Conservation (phyloP, 2,329 filamentous ascomycete genomes). For the Helicocarpus griseus region DNA sequence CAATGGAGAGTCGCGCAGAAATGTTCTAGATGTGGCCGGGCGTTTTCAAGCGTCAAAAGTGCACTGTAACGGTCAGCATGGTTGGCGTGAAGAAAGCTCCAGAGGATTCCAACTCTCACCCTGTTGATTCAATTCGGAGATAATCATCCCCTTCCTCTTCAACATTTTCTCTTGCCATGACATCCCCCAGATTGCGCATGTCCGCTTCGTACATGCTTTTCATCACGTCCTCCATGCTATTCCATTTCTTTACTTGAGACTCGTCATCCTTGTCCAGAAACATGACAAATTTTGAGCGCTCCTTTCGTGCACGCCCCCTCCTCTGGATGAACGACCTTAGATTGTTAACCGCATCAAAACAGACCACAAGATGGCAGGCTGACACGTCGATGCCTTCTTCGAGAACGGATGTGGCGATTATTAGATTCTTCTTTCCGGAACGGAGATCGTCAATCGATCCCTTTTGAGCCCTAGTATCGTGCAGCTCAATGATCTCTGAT, state of each 20-base stretch:
- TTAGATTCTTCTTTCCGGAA: conserved; percentile 44
- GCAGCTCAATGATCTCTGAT: conserved; percentile 40
- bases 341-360: conserved; percentile 52
- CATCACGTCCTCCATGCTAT: conserved; percentile 62
- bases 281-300: conserved; percentile 49
- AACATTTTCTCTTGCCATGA: conserved; percentile 42
- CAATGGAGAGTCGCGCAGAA: conserved; percentile 60
- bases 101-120: conserved; percentile 21
- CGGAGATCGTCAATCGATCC: conserved; percentile 46
- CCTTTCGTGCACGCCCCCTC: conserved; percentile 52
- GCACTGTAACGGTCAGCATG: conserved; percentile 47
- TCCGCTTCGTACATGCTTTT: conserved; percentile 59
- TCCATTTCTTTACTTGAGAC: conserved; percentile 45
- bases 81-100: conserved; percentile 7
- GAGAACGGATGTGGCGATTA: conserved; percentile 48
- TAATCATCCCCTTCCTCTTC: conserved; percentile 29
- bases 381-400: conserved; percentile 54
- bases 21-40: conserved; percentile 67
- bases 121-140: conserved; percentile 36
- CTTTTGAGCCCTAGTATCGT: conserved; percentile 39
- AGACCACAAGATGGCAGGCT: conserved; percentile 56
- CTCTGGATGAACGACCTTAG: conserved; percentile 57
- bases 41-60: conserved; percentile 61
- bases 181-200: conserved; percentile 39
- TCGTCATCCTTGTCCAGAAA: conserved; percentile 28